Conservation (phyloP, 2,329 filamentous ascomycete genomes). For the Blastomyces parvus region DNA sequence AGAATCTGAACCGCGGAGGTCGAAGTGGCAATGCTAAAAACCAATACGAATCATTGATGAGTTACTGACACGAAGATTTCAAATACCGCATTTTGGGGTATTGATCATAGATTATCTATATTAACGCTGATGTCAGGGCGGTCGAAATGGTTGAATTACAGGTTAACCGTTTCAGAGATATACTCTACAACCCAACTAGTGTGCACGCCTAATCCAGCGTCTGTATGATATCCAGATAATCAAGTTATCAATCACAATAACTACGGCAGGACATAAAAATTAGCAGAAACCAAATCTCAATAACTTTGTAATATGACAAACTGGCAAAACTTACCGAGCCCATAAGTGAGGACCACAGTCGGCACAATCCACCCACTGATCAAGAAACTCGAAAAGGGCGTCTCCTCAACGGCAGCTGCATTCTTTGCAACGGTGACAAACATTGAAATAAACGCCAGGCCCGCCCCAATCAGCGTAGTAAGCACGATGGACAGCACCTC, state of each 20-base stretch:
- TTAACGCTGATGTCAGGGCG: neutral
- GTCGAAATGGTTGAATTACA: neutral
- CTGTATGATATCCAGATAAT: neutral
- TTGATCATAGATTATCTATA: neutral
- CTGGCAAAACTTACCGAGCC: neutral
- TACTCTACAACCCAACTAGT: neutral
- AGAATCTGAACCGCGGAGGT: neutral
- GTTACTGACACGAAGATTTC: neutral
- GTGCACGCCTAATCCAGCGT: neutral
- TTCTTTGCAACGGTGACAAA: slow-evolving; percentile 4
- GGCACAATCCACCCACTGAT: slow-evolving; percentile 12
- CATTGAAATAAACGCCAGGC: slow-evolving; percentile 11
- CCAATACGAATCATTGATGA: neutral
- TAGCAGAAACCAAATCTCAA: neutral
- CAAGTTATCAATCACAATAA: neutral
- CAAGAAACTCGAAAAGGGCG: neutral
- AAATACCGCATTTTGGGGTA: neutral
- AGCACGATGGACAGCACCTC: slow-evolving; percentile 16
- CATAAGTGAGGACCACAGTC: slow-evolving; percentile 10
- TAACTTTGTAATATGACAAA: too few species aligned
- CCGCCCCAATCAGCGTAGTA: slow-evolving; percentile 10
- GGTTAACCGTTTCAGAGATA: neutral
- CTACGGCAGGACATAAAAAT: neutral
- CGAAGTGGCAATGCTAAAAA: neutral
- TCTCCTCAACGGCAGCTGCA: neutral